Evolutionary conservation across 768 basidiomycete genomes (phyloP).

Genomic region (Leccinum subgranulosum): DNA sequence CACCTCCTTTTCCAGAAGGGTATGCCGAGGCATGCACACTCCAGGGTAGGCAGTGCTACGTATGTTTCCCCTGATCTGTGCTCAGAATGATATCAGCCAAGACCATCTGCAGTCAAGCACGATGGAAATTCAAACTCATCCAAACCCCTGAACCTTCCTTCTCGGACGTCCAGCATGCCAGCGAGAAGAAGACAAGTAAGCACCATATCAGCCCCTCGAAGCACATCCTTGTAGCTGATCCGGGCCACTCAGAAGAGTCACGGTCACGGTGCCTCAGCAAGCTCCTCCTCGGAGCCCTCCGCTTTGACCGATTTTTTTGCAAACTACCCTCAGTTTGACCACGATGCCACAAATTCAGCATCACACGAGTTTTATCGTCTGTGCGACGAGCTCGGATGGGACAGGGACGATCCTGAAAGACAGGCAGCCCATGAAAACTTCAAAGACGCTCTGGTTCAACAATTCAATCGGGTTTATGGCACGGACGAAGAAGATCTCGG

Average conservation of each 20-base stretch:
- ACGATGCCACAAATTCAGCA: constrained; percentile 2
- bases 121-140: background rate
- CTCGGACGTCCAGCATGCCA: background rate
- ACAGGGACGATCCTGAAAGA: background rate
- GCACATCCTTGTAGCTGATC: background rate
- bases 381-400: constrained; percentile 12
- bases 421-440: background rate
- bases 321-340: background rate
- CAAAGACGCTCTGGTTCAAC: constrained; percentile 10
- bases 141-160: background rate
- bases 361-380: constrained; percentile 10
- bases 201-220: background rate
- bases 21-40: background rate
- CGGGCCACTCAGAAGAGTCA: background rate
- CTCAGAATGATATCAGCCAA: constrained; percentile 5
- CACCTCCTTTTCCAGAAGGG: background rate
- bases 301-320: background rate
- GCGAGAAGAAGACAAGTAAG: background rate
- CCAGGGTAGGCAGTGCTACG: background rate
- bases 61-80: background rate
- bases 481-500: constrained; percentile 1
- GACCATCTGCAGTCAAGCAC: background rate
- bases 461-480: constrained; percentile 17
- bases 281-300: background rate
- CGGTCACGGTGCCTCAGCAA: background rate